Evolutionary conservation across 2,329 filamentous ascomycete genomes (phyloP), one percentile per base, ranked within the genome.

Genomic region (Alternaria gaisen): DNA sequence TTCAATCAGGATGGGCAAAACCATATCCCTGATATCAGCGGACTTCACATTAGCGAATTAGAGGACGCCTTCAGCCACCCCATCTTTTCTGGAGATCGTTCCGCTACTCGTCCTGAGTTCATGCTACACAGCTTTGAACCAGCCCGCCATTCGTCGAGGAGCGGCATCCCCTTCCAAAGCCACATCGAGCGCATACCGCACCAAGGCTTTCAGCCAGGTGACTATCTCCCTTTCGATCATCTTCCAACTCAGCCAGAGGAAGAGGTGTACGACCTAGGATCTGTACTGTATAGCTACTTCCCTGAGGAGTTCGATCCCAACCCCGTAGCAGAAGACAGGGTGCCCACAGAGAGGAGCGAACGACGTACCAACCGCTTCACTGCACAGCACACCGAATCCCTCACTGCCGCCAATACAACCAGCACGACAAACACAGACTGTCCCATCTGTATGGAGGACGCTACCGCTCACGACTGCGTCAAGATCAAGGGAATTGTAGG

Each of bases 381-480:
- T 24, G 16, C 26, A 22, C 24, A 42, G 16, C 20, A 57, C 1
- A 57, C 55, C 1, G 26, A 57, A 8, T 22, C 47, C 0, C 34
- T 57, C 36, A 51, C 46, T 10, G 9, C 26, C 2, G 14, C 20
- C 28, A 57, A 42, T 10, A 44, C 26, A 8, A 47, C 20, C 10
- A 14, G 14, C 12, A 38, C 36, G 11, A 38, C 36, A 12, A 57
- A 57, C 24, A 26, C 28, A 4, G 28, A 57, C 10, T 57, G 55
- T n/a, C 28, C 55, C 9, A 43, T 57, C 28, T 57, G 55, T 14
- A 22, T 52, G 36, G 38, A 24, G 4, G 26, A 44, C 4, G 44
- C 36, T 4, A 11, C 20, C 16, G 12, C 18, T 2, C 55, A 57
- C 6, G 3, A 9, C 1, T 56, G 54, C 22, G 34, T 56, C 10